These are phyloP conservation scores for Inga leiocalycina DNA, from an alignment of 306 rosid species.

Conservation along the genomic window DNA sequence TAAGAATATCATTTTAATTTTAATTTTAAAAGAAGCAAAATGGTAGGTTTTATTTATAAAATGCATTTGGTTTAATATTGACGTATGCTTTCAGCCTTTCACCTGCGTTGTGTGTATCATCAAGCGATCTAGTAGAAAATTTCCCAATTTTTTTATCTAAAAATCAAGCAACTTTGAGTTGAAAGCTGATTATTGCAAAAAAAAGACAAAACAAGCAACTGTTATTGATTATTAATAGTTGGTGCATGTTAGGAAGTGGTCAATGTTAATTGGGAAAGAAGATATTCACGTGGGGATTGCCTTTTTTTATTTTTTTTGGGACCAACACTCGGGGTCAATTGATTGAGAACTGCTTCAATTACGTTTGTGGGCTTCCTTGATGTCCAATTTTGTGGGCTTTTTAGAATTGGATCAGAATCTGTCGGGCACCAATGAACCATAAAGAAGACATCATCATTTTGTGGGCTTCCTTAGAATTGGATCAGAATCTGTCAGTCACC, in stretches of 20 bases:
- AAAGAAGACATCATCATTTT: not conserved
- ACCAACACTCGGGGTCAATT: not conserved
- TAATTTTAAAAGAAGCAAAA: not conserved
- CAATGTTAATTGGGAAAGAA: not conserved
- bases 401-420: not conserved
- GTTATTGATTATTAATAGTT: too few species aligned
- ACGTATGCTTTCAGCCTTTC: not conserved
- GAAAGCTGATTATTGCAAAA: not conserved
- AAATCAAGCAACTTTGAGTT: not conserved
- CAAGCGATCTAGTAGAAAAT: not conserved
- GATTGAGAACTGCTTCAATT: not conserved
- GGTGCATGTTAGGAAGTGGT: not conserved
- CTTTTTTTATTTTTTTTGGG: not conserved
- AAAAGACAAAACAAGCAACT: not conserved
- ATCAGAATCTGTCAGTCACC: not conserved
- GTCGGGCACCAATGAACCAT: not conserved
- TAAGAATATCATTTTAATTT: not conserved
- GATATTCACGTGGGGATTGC: not conserved
- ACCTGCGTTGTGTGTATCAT: not conserved
- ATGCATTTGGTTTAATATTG: not conserved
- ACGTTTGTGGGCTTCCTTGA: not conserved
- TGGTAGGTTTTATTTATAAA: not conserved
- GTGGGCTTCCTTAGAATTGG: constrained; percentile 4
- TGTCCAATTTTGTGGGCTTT: too few species aligned
- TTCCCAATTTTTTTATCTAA: not conserved